Evolutionary conservation across 2,329 filamentous ascomycete genomes (phyloP).

Genomic region (Nigrospora oryzae): DNA sequence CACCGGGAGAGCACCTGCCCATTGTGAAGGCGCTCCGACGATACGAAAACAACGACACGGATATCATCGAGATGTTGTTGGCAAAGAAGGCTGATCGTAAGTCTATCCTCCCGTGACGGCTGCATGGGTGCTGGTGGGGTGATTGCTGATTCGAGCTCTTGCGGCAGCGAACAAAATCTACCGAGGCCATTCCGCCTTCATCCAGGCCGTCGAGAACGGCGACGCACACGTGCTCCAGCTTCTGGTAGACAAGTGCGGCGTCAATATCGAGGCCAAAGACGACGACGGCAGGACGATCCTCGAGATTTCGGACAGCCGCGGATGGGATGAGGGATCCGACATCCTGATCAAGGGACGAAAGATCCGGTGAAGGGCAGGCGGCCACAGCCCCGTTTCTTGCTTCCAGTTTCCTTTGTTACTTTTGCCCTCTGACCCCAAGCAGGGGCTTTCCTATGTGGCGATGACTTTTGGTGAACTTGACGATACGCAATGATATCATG

Average conservation of each 20-base stretch:
- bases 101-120: too few relatives aligned
- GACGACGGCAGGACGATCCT: slow-evolving; percentile 45
- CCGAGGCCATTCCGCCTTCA: slow-evolving; percentile 56
- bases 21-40: slow-evolving; percentile 61
- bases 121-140: too few relatives aligned
- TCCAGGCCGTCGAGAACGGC: slow-evolving; percentile 58
- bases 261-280: slow-evolving; percentile 43
- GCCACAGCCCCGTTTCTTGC: neutral
- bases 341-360: slow-evolving; percentile 27
- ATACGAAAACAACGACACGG: slow-evolving; percentile 44
- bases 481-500: neutral
- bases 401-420: neutral
- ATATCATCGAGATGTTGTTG: slow-evolving; percentile 55
- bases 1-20: slow-evolving; percentile 62
- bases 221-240: slow-evolving; percentile 45
- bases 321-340: slow-evolving; percentile 48
- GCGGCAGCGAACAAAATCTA: slow-evolving; percentile 50
- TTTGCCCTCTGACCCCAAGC: neutral
- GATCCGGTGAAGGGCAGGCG: neutral
- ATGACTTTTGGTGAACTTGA: neutral
- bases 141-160: too few relatives aligned
- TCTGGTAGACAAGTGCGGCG: slow-evolving; percentile 37
- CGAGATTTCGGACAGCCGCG: slow-evolving; percentile 48
- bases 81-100: slow-evolving; percentile 50
- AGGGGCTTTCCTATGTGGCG: neutral